A percentile compares a stretch with the other conserved stretches of the same genome.
Conservation (phyloP, 768 basidiomycete species). For the Cystofilobasidium capitatum region DNA sequence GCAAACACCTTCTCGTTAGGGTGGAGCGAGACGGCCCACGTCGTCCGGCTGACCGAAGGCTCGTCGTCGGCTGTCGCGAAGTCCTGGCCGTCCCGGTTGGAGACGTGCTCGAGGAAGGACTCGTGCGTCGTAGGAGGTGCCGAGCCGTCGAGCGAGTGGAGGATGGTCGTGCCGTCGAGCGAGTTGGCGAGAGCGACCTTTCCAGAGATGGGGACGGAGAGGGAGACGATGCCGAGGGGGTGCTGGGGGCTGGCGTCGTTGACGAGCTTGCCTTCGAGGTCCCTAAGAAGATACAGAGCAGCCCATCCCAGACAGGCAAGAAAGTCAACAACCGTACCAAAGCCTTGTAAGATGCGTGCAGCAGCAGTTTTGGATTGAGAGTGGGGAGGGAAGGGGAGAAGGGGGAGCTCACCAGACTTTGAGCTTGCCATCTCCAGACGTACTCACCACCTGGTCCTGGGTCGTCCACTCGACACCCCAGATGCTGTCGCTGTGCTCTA, state of each 20-base stretch:
- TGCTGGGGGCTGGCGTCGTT: constrained; percentile 57
- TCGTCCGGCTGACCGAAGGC: constrained; percentile 8
- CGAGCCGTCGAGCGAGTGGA: constrained; percentile 55
- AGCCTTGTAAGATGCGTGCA: constrained; percentile 46
- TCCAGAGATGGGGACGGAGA: constrained; percentile 60
- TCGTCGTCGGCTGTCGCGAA: constrained; percentile 5
- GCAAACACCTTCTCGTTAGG: constrained; percentile 19
- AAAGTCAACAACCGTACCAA: too few relatives aligned
- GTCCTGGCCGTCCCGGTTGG: constrained; percentile 22
- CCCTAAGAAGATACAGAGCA: constrained; percentile 45
- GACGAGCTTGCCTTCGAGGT: constrained; percentile 53
- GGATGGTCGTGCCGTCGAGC: constrained; percentile 67
- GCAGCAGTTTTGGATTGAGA: constrained; percentile 75
- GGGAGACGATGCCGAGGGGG: constrained; percentile 71
- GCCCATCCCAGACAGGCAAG: background rate
- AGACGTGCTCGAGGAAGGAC: constrained; percentile 29
- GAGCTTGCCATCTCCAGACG: constrained; percentile 68
- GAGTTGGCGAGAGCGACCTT: constrained; percentile 63
- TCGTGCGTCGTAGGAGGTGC: constrained; percentile 8
- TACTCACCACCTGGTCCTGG: constrained; percentile 55
- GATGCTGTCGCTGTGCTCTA: constrained; percentile 68
- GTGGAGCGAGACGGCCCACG: constrained; percentile 18
- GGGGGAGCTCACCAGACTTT: constrained; percentile 59
- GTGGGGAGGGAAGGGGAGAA: constrained; percentile 53
- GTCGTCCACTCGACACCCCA: constrained; percentile 69